phyloP scores from a whole-genome alignment of 371 early-diverging fungal species.

The Mucor irregularis region DNA sequence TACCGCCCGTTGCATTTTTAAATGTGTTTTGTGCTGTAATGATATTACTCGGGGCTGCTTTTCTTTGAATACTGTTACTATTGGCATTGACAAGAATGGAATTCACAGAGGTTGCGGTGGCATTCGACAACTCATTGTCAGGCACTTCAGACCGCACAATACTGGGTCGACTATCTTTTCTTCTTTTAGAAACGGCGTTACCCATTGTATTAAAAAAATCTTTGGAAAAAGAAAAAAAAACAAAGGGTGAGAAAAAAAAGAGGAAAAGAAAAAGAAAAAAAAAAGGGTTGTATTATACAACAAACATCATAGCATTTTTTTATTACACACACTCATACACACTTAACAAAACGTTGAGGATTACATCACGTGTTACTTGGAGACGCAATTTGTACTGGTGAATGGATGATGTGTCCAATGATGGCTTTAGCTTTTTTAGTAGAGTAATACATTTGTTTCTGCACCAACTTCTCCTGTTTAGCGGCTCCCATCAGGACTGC shows the following conservation, averaged over 20 bases:
- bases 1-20: background rate
- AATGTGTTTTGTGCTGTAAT: constrained; percentile 4
- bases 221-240: constrained; percentile 12
- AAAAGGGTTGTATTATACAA: constrained; percentile 3
- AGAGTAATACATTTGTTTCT: constrained; percentile 29
- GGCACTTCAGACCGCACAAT: constrained; percentile 40
- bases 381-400: background rate
- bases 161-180: constrained; percentile 44
- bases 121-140: constrained; percentile 46
- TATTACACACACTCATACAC: too few relatives aligned
- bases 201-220: constrained; percentile 39
- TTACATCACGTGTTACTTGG: constrained; percentile 10
- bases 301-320: too few relatives aligned
- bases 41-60: background rate
- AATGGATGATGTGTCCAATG: constrained; percentile 28
- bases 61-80: constrained; percentile 7
- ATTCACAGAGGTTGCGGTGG: constrained; percentile 46
- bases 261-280: constrained; percentile 7
- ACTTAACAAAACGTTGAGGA: too few relatives aligned
- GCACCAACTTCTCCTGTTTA: constrained; percentile 7
- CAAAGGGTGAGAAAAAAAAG: constrained; percentile 12
- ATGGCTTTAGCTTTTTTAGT: constrained; percentile 32
- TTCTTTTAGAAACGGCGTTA: constrained; percentile 43
- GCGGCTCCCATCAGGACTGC: constrained; percentile 30
- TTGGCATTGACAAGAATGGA: constrained; percentile 47